Conservation (phyloP, 1,284 basidiomycete genomes). For the Naganishia liquefaciens region DNA sequence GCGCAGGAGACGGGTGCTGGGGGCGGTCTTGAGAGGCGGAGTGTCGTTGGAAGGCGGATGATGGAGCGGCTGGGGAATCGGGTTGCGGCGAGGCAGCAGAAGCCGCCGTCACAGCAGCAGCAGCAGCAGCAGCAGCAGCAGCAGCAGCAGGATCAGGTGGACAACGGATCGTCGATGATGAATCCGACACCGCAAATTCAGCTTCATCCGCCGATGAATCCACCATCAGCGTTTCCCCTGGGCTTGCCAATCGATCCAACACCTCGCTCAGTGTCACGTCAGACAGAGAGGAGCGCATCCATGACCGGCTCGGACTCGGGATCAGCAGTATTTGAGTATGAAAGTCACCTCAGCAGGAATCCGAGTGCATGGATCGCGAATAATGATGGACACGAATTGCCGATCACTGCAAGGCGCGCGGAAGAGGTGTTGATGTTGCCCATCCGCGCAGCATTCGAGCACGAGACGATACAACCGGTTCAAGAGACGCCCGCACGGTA, state of each 20-base stretch:
- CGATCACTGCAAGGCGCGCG: background rate
- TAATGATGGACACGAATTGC: background rate
- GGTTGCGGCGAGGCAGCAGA: constrained; percentile 44
- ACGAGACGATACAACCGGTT: background rate
- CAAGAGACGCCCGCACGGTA: background rate
- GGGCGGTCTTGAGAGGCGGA: constrained; percentile 51
- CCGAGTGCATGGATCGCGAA: constrained; percentile 4
- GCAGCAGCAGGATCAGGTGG: constrained; percentile 40
- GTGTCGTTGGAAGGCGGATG: constrained; percentile 53
- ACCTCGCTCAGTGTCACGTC: background rate
- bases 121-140: constrained; percentile 38
- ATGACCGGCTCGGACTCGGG: constrained; percentile 12
- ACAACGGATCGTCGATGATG: too few relatives aligned
- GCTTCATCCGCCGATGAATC: constrained; percentile 14
- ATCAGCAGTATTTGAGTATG: constrained; percentile 15
- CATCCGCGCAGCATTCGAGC: background rate
- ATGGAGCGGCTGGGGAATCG: constrained; percentile 50
- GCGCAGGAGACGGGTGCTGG: constrained; percentile 3
- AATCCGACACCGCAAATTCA: background rate
- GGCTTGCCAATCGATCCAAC: background rate
- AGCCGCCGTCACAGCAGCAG: too few relatives aligned
- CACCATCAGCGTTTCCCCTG: constrained; percentile 10
- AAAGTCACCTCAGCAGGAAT: constrained; percentile 19
- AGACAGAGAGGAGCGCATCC: constrained; percentile 2
- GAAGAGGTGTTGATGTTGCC: constrained; percentile 17